Base-by-base conservation (phyloP, 306 rosid genomes). In the Ammopiptanthus mongolicus region DNA sequence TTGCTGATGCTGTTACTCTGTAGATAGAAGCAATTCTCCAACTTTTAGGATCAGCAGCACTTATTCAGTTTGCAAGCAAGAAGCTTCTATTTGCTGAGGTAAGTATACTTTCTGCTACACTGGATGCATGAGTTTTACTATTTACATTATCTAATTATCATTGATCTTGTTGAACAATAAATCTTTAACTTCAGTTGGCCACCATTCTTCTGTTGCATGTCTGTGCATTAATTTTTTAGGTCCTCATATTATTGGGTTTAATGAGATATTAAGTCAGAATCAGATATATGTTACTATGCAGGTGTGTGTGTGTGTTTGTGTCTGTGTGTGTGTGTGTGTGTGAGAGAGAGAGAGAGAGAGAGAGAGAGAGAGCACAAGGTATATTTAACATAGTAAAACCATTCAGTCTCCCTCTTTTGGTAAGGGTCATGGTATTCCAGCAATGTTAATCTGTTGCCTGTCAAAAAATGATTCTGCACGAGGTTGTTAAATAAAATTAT, bases 11-110 rank as follows among this genome's bases (percentile, higher is more conserved):
- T 56, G 67, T 59, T 41, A 15, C 68, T 17, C 31, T 44, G 48
- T 69, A 90, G 96, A 6, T 90, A 39, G 96, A 88, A 77, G 82
- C 91, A 39, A 75, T 90, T 60, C 96, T 90, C 80, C 87, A 86
- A 77, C 4, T 88, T 59, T 41, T 90, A 51, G 96, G 96, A 36
- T 82, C 96, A 33, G 92, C 84, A 66, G 96, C 92, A 64, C 17
- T 88, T 56, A 19, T 88, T 74, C 96, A 90, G 84, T 76, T 90
- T 39, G 88, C 50, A 65, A 83, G 88, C 89, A 90, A 71, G 75
- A 90, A 86, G 83, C 79, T 90, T 53, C 84, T 90, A 36, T 90
- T 78, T 60, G 92, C 96, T 3, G 92, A 90, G 88, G 96, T 84
- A 64, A 75, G 86, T 72, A 56, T 8, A 13, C 17, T 57, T 55